phyloP scores from a whole-genome alignment of 441 rosid species.

The Metrosideros polymorpha region DNA sequence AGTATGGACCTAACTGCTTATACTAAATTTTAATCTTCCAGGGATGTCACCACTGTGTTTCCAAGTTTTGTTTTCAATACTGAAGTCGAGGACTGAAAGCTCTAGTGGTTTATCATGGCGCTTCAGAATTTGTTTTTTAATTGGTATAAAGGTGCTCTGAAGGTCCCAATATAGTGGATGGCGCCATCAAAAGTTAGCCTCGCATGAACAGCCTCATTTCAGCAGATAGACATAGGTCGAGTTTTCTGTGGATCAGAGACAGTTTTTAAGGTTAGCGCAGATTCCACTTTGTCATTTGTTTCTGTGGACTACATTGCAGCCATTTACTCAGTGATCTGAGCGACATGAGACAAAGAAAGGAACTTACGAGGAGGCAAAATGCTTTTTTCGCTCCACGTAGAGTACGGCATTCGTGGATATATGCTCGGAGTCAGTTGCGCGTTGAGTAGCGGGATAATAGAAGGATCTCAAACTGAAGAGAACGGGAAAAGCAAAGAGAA shows the following conservation, averaged over 20 bases:
- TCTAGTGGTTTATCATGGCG: background rate
- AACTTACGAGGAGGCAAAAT: background rate
- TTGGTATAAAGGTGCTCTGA: no score
- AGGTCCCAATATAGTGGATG: background rate
- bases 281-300: background rate
- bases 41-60: background rate
- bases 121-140: no score
- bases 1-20: background rate
- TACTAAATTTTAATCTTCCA: background rate
- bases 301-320: background rate
- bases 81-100: background rate
- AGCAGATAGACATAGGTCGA: background rate
- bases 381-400: rapidly evolving
- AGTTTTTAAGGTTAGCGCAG: background rate
- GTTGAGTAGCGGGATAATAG: background rate
- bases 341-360: background rate
- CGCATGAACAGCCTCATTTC: background rate
- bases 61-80: background rate
- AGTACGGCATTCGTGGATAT: background rate
- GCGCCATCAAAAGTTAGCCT: background rate
- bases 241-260: background rate
- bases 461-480: background rate
- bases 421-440: background rate
- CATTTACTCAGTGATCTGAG: background rate
- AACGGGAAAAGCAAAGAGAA: background rate